phyloP scores from a whole-genome alignment of 495 filamentous ascomycete species.

The Xanthoparmelia taractica region DNA sequence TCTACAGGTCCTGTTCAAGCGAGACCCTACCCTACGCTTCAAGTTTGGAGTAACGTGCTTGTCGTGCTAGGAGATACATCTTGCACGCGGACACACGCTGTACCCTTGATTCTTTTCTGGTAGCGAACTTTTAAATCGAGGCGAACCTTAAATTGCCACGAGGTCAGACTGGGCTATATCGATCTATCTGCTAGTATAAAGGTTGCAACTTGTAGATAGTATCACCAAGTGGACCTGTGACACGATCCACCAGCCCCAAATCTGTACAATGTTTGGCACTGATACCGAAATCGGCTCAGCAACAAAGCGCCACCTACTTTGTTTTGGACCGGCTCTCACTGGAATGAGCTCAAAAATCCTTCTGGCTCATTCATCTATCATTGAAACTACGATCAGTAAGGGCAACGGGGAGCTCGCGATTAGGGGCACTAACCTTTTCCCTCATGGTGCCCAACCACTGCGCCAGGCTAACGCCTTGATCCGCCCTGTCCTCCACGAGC shows the following conservation, averaged over 20 bases:
- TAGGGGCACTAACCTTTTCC: conserved; percentile 74
- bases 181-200: too few relatives aligned
- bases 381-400: conserved; percentile 10
- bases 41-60: background rate
- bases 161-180: background rate
- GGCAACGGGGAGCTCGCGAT: background rate
- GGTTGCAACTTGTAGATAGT: background rate
- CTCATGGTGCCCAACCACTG: conserved; percentile 89
- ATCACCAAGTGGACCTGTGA: background rate
- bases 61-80: background rate
- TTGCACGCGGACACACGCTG: background rate
- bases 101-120: background rate
- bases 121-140: background rate
- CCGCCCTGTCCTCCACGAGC: conserved; percentile 89
- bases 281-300: background rate
- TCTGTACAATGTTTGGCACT: background rate
- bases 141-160: conserved; percentile 1
- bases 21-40: background rate
- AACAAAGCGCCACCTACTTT: background rate
- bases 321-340: background rate
- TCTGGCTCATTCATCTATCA: conserved; percentile 21
- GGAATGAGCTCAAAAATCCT: conserved; percentile 24
- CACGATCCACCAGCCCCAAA: background rate
- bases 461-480: conserved; percentile 81
- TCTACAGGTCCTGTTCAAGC: background rate